These are phyloP conservation scores for Melaleuca quinquenervia DNA, from an alignment of 345 rosid species.

Conservation along the genomic window DNA sequence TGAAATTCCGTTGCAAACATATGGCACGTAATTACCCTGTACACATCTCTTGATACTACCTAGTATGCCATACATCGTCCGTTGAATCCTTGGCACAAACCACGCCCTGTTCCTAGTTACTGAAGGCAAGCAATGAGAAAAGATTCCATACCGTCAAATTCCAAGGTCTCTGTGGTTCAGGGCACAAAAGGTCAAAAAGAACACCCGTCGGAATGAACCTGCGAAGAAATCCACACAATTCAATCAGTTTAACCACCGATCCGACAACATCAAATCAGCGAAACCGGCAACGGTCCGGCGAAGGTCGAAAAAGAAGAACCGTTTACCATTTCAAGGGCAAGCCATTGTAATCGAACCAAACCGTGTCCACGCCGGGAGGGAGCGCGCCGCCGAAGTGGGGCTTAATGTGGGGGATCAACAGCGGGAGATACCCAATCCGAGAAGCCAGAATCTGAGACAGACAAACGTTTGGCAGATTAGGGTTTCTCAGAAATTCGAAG, in stretches of 20 bases:
- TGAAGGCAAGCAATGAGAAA: not conserved
- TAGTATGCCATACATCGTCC: not conserved
- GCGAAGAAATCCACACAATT: not conserved
- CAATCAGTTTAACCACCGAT: not conserved
- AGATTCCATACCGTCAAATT: slow-evolving; percentile 59
- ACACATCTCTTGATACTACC: not conserved
- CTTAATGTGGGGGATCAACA: slow-evolving; percentile 49
- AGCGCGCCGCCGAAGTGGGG: slow-evolving; percentile 76
- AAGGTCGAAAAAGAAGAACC: not conserved
- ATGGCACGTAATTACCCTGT: not conserved
- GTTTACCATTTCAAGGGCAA: slow-evolving; percentile 78
- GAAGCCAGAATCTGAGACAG: slow-evolving; percentile 46
- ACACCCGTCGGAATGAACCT: slow-evolving; percentile 93
- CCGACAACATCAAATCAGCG: not conserved
- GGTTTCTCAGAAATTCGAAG: not conserved
- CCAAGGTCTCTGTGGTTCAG: slow-evolving; percentile 93
- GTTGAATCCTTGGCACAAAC: not conserved
- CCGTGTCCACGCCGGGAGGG: slow-evolving; percentile 77
- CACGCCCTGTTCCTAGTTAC: not conserved
- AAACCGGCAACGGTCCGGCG: not conserved
- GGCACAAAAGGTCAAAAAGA: slow-evolving; percentile 83
- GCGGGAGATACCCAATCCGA: slow-evolving; percentile 74
- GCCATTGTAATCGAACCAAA: slow-evolving; percentile 91
- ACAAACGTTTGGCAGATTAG: not conserved
- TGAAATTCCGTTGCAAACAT: not conserved